A percentile compares a stretch with the other conserved stretches of the same genome.
phyloP scores from a whole-genome alignment of 1,284 basidiomycete genomes.

The Phylloporus sp. region DNA sequence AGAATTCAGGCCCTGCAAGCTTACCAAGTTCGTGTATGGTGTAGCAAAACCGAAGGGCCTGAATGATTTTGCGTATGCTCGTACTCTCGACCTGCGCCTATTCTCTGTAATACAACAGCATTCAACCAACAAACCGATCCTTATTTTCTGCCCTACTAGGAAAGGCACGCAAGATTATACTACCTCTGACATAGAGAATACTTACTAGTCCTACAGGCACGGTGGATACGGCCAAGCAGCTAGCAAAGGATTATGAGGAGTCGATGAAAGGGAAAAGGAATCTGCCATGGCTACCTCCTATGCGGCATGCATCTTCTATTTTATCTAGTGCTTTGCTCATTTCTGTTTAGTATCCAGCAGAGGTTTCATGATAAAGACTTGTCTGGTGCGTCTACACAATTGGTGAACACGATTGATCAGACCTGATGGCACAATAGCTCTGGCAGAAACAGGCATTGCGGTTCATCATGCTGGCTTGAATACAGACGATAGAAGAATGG shows the following conservation, averaged over 20 bases:
- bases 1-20: conserved; percentile 84
- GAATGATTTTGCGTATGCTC: conserved; percentile 84
- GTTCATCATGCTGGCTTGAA: conserved; percentile 87
- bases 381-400: conserved; percentile 47
- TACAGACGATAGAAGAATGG: conserved; percentile 69
- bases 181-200: neutral
- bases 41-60: conserved; percentile 58
- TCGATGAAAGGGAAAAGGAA: conserved; percentile 50
- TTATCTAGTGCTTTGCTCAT: conserved; percentile 9
- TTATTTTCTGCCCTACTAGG: conserved; percentile 87
- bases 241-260: conserved; percentile 73
- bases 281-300: conserved; percentile 67
- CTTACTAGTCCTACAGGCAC: conserved; percentile 46
- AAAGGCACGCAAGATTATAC: conserved; percentile 55
- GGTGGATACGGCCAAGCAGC: conserved; percentile 70
- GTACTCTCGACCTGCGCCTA: conserved; percentile 75
- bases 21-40: conserved; percentile 74
- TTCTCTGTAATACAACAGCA: conserved; percentile 73
- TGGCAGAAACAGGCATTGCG: conserved; percentile 72
- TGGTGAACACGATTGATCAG: neutral
- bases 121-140: conserved; percentile 75
- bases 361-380: conserved; percentile 67
- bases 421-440: conserved; percentile 43
- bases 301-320: conserved; percentile 43
- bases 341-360: conserved; percentile 48